phyloP scores from a whole-genome alignment of 768 basidiomycete species.

The Tricholoma furcatifolium region DNA sequence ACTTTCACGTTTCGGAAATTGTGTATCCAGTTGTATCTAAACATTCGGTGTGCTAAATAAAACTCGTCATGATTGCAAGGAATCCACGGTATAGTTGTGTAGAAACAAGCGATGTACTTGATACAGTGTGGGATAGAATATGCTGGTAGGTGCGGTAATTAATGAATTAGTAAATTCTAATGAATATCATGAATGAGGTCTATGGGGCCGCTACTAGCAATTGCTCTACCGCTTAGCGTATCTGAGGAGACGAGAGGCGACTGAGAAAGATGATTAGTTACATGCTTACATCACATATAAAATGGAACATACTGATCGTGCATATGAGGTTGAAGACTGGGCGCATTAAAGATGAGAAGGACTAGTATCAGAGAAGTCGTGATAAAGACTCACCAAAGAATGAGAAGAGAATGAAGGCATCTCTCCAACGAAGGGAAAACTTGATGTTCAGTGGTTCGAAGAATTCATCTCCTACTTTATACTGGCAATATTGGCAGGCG shows the following conservation, averaged over 20 bases:
- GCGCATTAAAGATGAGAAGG: neutral
- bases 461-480: slow-evolving; percentile 66
- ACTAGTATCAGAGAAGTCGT: neutral
- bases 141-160: neutral
- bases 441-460: slow-evolving; percentile 65
- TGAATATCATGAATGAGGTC: neutral
- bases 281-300: neutral
- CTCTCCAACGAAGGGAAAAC: slow-evolving; percentile 64
- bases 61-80: too few relatives aligned
- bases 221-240: slow-evolving; percentile 65
- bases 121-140: neutral
- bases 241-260: slow-evolving; percentile 71
- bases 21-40: too few relatives aligned
- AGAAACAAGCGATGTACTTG: neutral
- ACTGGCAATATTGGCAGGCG: slow-evolving; percentile 75
- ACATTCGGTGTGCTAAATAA: too few relatives aligned
- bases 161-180: neutral
- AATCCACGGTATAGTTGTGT: neutral
- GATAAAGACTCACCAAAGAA: slow-evolving; percentile 46
- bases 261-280: slow-evolving; percentile 23
- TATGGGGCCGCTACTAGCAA: neutral
- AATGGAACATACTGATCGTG: slow-evolving; percentile 41
- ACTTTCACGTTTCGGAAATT: too few relatives aligned
- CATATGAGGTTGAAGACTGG: slow-evolving; percentile 68
- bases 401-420: slow-evolving; percentile 63